A percentile compares a stretch with the other conserved stretches of the same genome.
These are phyloP conservation scores for Striga hermonthica DNA, from an alignment of 305 asterid species.

Conservation along the genomic window DNA sequence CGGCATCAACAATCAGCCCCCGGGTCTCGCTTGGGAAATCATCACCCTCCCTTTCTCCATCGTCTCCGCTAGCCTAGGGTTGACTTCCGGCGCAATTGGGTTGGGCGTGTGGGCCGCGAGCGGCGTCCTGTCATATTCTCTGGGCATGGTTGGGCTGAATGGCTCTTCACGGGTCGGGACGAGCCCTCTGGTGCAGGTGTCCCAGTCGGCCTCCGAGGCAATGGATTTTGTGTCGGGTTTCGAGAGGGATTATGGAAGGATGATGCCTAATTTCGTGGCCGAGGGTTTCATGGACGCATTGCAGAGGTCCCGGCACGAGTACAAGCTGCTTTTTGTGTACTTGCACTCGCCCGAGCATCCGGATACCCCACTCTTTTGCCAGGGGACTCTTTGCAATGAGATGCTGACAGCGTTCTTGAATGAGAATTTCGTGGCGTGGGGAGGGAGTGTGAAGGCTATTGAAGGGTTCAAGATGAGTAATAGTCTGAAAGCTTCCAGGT, in stretches of 20 bases:
- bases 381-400: neutral
- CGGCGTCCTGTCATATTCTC: no score
- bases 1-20: conserved; percentile 48
- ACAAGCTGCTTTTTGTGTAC: conserved; percentile 84
- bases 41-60: no score
- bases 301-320: conserved; percentile 85
- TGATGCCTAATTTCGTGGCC: conserved; percentile 60
- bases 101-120: no score
- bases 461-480: no score
- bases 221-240: conserved; percentile 62
- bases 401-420: no score
- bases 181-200: conserved; percentile 51
- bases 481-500: no score
- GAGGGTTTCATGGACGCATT: conserved; percentile 93
- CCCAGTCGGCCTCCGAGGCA: conserved; percentile 72
- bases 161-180: conserved; percentile 40
- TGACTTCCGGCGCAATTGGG: no score
- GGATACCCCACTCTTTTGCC: conserved; percentile 38
- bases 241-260: conserved; percentile 69
- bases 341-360: conserved; percentile 98
- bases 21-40: conserved; percentile 71
- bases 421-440: no score
- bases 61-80: no score
- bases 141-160: no score
- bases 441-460: no score